Evolutionary conservation across 805 yeast genomes (phyloP), one percentile per base, ranked within the genome.

Genomic region (Limtongozyma cylindracea): DNA sequence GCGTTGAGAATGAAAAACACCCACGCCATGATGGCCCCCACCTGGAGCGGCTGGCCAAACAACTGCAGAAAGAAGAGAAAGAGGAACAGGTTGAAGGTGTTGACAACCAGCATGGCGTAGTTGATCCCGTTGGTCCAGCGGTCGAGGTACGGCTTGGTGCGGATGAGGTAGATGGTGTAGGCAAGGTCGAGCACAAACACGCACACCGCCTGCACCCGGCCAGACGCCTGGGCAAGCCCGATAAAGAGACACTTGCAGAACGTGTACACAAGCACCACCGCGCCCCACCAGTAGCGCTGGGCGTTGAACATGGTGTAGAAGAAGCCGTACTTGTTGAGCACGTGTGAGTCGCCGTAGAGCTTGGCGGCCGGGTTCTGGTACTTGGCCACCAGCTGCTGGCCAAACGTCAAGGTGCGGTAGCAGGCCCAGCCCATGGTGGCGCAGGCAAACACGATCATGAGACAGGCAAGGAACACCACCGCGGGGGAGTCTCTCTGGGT

Each of bases 251-350:
- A 63, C 45, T 74, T 78, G 26, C 71, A 35, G 18, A 73, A 56
- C 24, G 57, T 53, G 43, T 76, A 73, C 3, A 41, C 39, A 19
- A 78, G 35, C 22, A 70, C 41, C 2, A 73, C 68, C 10, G 56
- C 47, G 27, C 84, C 76, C 58, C 82, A 82, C 76, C 80, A 82
- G 47, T 74, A 80, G 35, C 56, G 65, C 13, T 53, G 52, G 11
- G 93, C 91, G 29, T 62, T 61, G 44, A 71, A 80, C 80, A 77
- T 78, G 10, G 91, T 73, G 47, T 80, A 82, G 35, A 80, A 62
- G 45, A 71, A 82, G 0, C 94, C 94, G 38, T 70, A 80, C 38
- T 71, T 71, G 49, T 68, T 61, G 38, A 80, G 56, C 16, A 77
- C 56, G 14, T 49, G 46, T 20, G 66, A 53, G 35, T 82, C 73